A percentile compares a stretch with the other conserved stretches of the same genome.
Evolutionary conservation across 208 protist species (phyloP).

Genomic region (Tritrichomonas musculus): DNA sequence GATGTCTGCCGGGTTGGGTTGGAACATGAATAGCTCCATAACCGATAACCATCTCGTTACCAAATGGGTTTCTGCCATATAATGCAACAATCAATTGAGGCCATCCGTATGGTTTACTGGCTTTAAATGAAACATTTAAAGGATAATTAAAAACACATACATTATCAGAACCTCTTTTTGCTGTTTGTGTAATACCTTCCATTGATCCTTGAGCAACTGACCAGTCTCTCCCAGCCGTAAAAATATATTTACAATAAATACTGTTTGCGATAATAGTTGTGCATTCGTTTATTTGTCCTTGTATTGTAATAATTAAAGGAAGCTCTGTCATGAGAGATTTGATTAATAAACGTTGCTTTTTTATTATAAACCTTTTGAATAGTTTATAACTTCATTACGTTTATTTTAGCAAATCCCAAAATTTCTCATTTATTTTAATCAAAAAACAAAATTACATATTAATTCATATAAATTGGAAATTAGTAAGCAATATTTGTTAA

Average conservation of each 20-base stretch:
- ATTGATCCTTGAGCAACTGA: neutral
- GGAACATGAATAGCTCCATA: slow-evolving; percentile 17
- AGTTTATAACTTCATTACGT: too few relatives aligned
- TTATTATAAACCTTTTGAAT: too few relatives aligned
- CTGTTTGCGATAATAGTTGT: neutral
- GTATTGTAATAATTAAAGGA: neutral
- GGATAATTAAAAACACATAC: neutral
- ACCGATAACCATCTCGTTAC: neutral
- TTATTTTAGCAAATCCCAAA: too few relatives aligned
- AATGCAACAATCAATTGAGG: slow-evolving; percentile 10
- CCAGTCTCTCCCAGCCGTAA: neutral
- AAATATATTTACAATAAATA: neutral
- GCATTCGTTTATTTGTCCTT: neutral
- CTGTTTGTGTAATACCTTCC: neutral
- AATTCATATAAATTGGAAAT: too few relatives aligned
- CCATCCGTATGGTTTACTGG: neutral
- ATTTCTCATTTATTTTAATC: too few relatives aligned
- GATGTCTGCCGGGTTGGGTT: neutral
- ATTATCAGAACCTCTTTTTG: neutral
- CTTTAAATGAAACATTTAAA: neutral
- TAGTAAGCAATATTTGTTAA: too few relatives aligned
- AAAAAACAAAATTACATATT: too few relatives aligned
- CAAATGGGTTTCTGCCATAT: neutral
- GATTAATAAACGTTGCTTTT: too few relatives aligned
- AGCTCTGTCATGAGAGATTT: neutral